Percentiles rank a stretch among this genome's conserved stretches.
phyloP scores from a whole-genome alignment of 139 green algal genomes.

The Coelastrella sp. region DNA sequence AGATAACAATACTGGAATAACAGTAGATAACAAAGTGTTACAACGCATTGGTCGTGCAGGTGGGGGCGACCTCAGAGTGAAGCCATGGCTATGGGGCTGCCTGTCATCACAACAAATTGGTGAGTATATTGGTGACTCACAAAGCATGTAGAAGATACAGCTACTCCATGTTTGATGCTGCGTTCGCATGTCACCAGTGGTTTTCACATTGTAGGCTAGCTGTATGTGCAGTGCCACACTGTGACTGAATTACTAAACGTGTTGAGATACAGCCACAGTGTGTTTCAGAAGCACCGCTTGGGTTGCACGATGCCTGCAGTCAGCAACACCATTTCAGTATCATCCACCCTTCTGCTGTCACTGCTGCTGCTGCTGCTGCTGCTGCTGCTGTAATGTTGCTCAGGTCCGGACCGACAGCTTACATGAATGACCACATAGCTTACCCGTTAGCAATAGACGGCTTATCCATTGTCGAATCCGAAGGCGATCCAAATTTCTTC shows the following conservation, averaged over 20 bases:
- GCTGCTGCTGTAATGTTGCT: not conserved
- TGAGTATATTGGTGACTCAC: not conserved
- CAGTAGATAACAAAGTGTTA: no score
- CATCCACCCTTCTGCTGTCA: no score
- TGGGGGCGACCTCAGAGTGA: constrained; percentile 81
- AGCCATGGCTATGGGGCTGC: constrained; percentile 46
- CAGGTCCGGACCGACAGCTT: constrained; percentile 44
- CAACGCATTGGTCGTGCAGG: not conserved
- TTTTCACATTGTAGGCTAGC: no score
- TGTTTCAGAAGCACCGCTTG: no score
- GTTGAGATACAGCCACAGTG: no score
- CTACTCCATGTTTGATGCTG: not conserved
- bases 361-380: not conserved
- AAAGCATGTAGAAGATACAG: not conserved
- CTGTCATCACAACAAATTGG: constrained; percentile 51
- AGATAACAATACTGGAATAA: no score
- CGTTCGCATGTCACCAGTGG: no score
- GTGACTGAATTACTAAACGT: no score
- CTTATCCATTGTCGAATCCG: not conserved
- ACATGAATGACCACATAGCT: constrained; percentile 30
- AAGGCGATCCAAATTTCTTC: constrained; percentile 49
- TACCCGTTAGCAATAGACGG: constrained; percentile 43
- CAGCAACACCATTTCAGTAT: no score
- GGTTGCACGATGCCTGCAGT: no score
- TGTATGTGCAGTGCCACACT: no score